phyloP scores from a whole-genome alignment of 1,139 yeast species.

The Scheffersomyces lignicola region DNA sequence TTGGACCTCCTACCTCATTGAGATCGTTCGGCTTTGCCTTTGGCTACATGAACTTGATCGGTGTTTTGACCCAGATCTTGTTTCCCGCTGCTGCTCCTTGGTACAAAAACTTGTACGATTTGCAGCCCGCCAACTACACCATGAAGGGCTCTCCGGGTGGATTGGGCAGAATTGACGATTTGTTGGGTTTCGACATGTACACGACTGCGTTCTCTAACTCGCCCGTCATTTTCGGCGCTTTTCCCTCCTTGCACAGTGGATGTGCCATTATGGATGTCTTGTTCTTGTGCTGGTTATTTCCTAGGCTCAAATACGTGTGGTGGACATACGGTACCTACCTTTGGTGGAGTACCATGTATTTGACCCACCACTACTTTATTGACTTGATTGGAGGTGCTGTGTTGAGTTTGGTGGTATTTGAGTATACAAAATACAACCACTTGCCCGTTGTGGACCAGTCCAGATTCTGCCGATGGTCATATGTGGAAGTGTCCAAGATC shows the following conservation, averaged over 20 bases:
- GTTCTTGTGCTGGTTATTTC: slow-evolving; percentile 80
- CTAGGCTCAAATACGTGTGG: slow-evolving; percentile 62
- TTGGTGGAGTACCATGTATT: slow-evolving; percentile 98
- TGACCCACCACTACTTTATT: slow-evolving; percentile 92
- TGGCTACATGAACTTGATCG: slow-evolving; percentile 93
- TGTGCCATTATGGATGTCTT: slow-evolving; percentile 92
- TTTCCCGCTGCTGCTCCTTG: slow-evolving; percentile 99
- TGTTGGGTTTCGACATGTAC: slow-evolving; percentile 82
- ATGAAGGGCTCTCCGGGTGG: slow-evolving; percentile 99
- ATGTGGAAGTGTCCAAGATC: slow-evolving; percentile 36
- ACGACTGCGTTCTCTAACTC: slow-evolving; percentile 85
- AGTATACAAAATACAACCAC: slow-evolving; percentile 68
- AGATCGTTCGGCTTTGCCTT: slow-evolving; percentile 91
- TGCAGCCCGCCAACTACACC: slow-evolving; percentile 85
- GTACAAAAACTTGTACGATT: slow-evolving; percentile 86
- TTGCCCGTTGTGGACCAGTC: slow-evolving; percentile 67
- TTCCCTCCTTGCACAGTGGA: slow-evolving; percentile 94
- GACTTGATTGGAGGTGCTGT: slow-evolving; percentile 91
- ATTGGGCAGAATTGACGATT: slow-evolving; percentile 77
- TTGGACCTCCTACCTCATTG: slow-evolving; percentile 90
- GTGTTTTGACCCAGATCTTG: slow-evolving; percentile 74
- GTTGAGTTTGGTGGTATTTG: slow-evolving; percentile 68
- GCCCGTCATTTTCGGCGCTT: slow-evolving; percentile 96
- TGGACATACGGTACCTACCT: slow-evolving; percentile 81
- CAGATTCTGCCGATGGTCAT: slow-evolving; percentile 86